A percentile compares a stretch with the other conserved stretches of the same genome.
Conservation (phyloP, 2,329 filamentous ascomycete species). For the Ophiostoma ulmi region DNA sequence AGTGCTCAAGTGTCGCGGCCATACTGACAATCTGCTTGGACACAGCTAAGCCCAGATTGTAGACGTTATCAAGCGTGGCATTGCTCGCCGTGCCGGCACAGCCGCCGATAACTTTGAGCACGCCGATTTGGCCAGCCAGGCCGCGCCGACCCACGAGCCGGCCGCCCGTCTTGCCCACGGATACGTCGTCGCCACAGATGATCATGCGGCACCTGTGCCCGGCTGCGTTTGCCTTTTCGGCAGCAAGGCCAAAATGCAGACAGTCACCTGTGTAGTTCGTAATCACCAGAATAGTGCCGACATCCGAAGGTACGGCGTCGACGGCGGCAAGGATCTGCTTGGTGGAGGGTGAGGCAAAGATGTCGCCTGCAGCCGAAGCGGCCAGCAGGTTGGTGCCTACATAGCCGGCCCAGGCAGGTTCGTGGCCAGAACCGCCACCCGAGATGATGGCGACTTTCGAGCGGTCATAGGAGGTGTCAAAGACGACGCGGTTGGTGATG, state of each 20-base stretch:
- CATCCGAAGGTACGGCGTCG: constrained; percentile 48
- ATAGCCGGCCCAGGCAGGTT: constrained; percentile 60
- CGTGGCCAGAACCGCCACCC: constrained; percentile 54
- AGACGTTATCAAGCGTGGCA: constrained; percentile 46
- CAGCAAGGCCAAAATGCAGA: constrained; percentile 56
- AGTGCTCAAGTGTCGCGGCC: constrained; percentile 55
- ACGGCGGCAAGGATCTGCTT: constrained; percentile 58
- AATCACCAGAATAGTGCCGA: constrained; percentile 55
- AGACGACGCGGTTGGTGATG: constrained; percentile 48
- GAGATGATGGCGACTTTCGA: constrained; percentile 48
- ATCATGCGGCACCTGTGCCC: constrained; percentile 53
- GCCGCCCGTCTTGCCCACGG: constrained; percentile 53
- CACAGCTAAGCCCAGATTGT: constrained; percentile 46
- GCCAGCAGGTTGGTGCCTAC: constrained; percentile 58
- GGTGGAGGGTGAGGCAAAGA: constrained; percentile 60
- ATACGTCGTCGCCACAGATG: constrained; percentile 61
- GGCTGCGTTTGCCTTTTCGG: constrained; percentile 51
- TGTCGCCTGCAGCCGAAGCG: constrained; percentile 56
- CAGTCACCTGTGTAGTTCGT: constrained; percentile 63
- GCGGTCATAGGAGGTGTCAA: constrained; percentile 42
- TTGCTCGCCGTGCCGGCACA: constrained; percentile 37
- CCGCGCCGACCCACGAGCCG: constrained; percentile 57
- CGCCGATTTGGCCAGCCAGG: constrained; percentile 56
- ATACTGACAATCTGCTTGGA: constrained; percentile 52
- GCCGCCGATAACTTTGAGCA: constrained; percentile 54